Evolutionary conservation across 805 yeast species (phyloP).

Genomic region (Barnettozyma botsteinii): DNA sequence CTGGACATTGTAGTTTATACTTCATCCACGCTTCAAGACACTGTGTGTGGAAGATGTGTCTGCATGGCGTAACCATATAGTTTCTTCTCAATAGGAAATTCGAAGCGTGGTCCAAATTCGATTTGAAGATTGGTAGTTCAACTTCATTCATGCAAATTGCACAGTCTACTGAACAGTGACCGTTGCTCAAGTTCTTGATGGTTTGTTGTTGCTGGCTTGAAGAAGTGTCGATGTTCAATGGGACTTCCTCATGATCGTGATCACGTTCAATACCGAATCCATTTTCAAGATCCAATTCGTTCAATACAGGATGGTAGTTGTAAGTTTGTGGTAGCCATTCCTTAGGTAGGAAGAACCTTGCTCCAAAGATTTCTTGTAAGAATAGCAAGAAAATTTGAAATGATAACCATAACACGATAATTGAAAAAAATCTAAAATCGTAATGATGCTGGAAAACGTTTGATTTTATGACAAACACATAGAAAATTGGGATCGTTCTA

Average conservation of each 20-base stretch:
- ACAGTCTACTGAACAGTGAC: constrained; percentile 61
- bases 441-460: constrained; percentile 71
- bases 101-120: constrained; percentile 21
- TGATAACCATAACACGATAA: constrained; percentile 48
- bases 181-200: constrained; percentile 28
- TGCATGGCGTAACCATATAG: constrained; percentile 87
- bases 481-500: constrained; percentile 59
- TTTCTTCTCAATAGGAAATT: constrained; percentile 29
- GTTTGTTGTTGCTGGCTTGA: constrained; percentile 20
- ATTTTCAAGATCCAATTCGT: constrained; percentile 53
- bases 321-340: constrained; percentile 73
- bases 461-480: constrained; percentile 44
- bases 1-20: constrained; percentile 89
- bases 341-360: constrained; percentile 79
- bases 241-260: constrained; percentile 26
- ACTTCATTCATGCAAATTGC: constrained; percentile 85
- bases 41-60: constrained; percentile 83
- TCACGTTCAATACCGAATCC: constrained; percentile 53
- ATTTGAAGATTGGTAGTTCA: constrained; percentile 44
- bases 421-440: constrained; percentile 44
- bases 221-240: constrained; percentile 20
- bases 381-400: constrained; percentile 54
- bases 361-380: constrained; percentile 64
- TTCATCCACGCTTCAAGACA: constrained; percentile 93
- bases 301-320: constrained; percentile 70